These are phyloP conservation scores for Jacaranda copaia DNA, from an alignment of 257 asterid genomes.

Conservation along the genomic window DNA sequence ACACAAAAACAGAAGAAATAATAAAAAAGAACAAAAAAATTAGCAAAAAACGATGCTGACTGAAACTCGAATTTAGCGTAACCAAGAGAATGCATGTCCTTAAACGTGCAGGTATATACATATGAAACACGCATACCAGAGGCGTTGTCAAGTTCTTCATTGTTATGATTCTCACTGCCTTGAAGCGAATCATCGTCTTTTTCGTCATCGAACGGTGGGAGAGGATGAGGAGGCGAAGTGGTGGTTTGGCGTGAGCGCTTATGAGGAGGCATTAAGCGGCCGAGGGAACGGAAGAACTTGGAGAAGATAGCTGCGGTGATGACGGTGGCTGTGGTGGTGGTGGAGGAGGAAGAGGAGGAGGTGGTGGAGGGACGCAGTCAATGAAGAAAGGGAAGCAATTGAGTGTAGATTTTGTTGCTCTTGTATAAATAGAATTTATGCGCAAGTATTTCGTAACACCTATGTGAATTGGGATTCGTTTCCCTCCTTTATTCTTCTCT, in stretches of 20 bases:
- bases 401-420: slow-evolving; percentile 47
- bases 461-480: slow-evolving; percentile 42
- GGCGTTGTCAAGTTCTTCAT: slow-evolving; percentile 47
- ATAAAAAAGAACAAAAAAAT: slow-evolving; percentile 6
- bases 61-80: slow-evolving; percentile 39
- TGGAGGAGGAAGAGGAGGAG: slow-evolving; percentile 37
- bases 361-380: slow-evolving; percentile 39
- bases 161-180: slow-evolving; percentile 56
- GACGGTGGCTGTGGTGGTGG: slow-evolving; percentile 36
- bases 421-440: slow-evolving; percentile 24
- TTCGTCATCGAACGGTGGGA: slow-evolving; percentile 53
- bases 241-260: slow-evolving; percentile 63
- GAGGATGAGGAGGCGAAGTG: slow-evolving; percentile 59
- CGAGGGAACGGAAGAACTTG: slow-evolving; percentile 51
- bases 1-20: slow-evolving; percentile 20
- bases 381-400: slow-evolving; percentile 44
- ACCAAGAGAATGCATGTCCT: slow-evolving; percentile 44
- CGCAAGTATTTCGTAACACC: slow-evolving; percentile 12
- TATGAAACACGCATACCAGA: slow-evolving; percentile 47
- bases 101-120: slow-evolving; percentile 27
- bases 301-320: not conserved
- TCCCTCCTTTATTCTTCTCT: slow-evolving; percentile 29
- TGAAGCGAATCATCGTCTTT: slow-evolving; percentile 56
- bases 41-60: slow-evolving; percentile 40
- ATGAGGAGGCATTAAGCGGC: slow-evolving; percentile 73